Evolutionary conservation across 805 yeast species (phyloP).

Genomic region (Komagataella mondaviorum): DNA sequence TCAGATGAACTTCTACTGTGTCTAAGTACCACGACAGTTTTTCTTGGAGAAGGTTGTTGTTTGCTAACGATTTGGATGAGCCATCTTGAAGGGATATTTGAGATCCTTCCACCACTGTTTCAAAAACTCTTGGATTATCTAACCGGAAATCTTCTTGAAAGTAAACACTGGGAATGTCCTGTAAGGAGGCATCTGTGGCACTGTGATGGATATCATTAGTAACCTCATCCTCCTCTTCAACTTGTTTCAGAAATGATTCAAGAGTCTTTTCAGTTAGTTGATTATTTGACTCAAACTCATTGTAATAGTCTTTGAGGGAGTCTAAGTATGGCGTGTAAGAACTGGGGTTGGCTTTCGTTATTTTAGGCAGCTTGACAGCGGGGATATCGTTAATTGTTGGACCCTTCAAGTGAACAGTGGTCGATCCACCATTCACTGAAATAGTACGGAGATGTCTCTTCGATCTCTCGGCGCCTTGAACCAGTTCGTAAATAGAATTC

Average conservation of each 20-base stretch:
- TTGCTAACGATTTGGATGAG: slow-evolving; percentile 25
- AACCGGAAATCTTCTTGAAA: slow-evolving; percentile 58
- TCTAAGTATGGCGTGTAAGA: slow-evolving; percentile 30
- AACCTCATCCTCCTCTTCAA: slow-evolving; percentile 10
- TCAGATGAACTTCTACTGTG: slow-evolving; percentile 67
- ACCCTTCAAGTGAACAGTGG: slow-evolving; percentile 32
- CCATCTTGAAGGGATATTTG: slow-evolving; percentile 24
- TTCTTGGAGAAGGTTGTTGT: slow-evolving; percentile 55
- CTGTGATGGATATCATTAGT: not conserved
- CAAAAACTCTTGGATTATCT: slow-evolving; percentile 81
- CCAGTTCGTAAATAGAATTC: slow-evolving; percentile 67
- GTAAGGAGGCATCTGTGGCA: slow-evolving; percentile 13
- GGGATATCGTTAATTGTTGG: slow-evolving; percentile 85
- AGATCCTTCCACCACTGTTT: slow-evolving; percentile 52
- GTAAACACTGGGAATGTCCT: slow-evolving; percentile 55
- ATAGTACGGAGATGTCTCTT: slow-evolving; percentile 14
- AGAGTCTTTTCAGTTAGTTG: slow-evolving; percentile 28
- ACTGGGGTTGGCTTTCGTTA: slow-evolving; percentile 28
- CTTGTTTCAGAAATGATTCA: slow-evolving; percentile 18
- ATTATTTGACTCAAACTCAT: slow-evolving; percentile 26
- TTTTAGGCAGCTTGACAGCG: slow-evolving; percentile 49
- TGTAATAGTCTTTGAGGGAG: slow-evolving; percentile 29
- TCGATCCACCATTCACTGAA: slow-evolving; percentile 19
- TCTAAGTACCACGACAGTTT: slow-evolving; percentile 75
- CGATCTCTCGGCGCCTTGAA: slow-evolving; percentile 28